Base-by-base conservation (phyloP, 2,329 filamentous ascomycete species). In the Neurospora sp. region DNA sequence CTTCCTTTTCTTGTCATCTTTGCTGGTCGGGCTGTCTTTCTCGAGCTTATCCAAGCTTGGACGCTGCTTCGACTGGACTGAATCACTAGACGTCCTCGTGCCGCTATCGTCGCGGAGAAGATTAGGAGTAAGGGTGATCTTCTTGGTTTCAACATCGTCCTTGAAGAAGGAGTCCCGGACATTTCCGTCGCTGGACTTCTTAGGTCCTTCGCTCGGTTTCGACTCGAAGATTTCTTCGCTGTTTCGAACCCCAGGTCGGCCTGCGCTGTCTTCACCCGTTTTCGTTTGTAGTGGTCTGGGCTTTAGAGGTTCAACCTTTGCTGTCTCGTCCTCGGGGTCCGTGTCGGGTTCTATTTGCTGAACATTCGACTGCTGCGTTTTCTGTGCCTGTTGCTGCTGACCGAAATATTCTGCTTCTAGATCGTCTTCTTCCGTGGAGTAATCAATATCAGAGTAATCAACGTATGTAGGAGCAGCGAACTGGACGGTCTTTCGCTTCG, bases 151-250 rank as follows among this genome's bases (percentile, higher is more conserved):
- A 43, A 93, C 91, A 39, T 88, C 93, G 77, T 98, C 96, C 80
- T 93, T 97, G 84, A 97, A 97, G 84, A 98, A 97, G 0, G 95
- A 97, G 80, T 98, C 95, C 73, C 95, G 88, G 65, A 97, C 87
- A 28, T 92, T 95, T 57, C 93, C 93, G 75, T 97, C 96, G 73
- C 91, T 88, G 41, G 92, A 93, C 77, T 90, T 88, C 77, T 85
- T 85, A 1, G 82, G 81, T 1, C 82, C 82, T 57, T 86, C 83
- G 70, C 84, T 82, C 1, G 80, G 75, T 72, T 84, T 88, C 66
- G 79, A 81, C 66, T 88, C 87, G 70, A 90, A 85, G 3, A 87
- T 86, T 66, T 95, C 92, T 69, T 93, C 91, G 74, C 89, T 92
- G 67, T 82, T 86, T 57, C 46, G 46, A 57, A 57, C 33, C 33